phyloP scores from a whole-genome alignment of 257 asterid species.

The Oldenlandia corymbosa region DNA sequence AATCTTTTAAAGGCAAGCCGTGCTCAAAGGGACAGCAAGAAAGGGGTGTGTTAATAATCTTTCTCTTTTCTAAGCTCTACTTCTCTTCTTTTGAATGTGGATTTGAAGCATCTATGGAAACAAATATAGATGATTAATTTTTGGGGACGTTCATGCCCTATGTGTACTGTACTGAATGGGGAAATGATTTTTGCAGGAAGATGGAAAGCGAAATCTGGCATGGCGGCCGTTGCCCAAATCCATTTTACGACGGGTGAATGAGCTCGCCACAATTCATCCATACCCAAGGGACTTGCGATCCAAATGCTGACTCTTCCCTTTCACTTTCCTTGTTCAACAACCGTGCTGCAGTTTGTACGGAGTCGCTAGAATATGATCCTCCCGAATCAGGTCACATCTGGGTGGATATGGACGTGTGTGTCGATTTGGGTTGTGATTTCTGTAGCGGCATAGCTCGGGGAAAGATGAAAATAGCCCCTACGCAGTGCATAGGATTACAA shows the following conservation, averaged over 20 bases:
- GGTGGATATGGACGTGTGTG: background rate
- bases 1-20: constrained; percentile 91
- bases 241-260: constrained; percentile 61
- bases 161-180: too few species aligned
- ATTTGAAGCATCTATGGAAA: too few species aligned
- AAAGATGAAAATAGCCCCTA: background rate
- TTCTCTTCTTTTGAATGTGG: background rate
- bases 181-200: constrained; percentile 47
- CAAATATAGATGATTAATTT: too few species aligned
- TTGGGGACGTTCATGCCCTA: too few species aligned
- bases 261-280: constrained; percentile 64
- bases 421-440: background rate
- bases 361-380: background rate
- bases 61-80: background rate
- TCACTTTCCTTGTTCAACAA: constrained; percentile 9
- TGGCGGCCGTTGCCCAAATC: constrained; percentile 95
- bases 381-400: background rate
- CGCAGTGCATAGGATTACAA: background rate
- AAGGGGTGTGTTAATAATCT: constrained; percentile 35
- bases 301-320: constrained; percentile 34
- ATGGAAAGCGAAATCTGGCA: constrained; percentile 62
- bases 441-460: background rate
- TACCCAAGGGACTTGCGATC: constrained; percentile 66
- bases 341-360: background rate
- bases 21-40: constrained; percentile 48